Evolutionary conservation across 345 rosid species (phyloP), one percentile per base, ranked within the genome.

Genomic region (Populus simonii): DNA sequence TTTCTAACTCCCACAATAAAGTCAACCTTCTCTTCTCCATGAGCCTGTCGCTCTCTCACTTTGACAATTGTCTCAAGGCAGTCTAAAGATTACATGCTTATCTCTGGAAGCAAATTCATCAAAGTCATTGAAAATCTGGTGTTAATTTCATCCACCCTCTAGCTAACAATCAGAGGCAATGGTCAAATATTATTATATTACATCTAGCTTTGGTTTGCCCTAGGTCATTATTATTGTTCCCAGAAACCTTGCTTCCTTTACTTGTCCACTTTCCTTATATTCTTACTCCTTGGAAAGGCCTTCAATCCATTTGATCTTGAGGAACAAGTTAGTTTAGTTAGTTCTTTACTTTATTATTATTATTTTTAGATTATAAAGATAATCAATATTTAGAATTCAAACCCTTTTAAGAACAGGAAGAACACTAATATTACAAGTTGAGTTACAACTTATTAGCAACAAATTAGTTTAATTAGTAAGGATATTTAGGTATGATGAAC

Each of bases 121-220:
- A 86, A 84, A 84, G 72, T 71, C 76, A 76, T 81, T 79, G 79
- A 86, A 78, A 88, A 77, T 86, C 76, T 47, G 89, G 81, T 79
- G 80, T 61, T 80, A 49, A 25, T 76, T 83, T 55, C 86, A 83
- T 86, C 89, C 73, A 84, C 86, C 84, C 88, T 76, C 80, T 38
- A 88, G 85, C 91, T 83, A 86, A 79, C 84, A 74, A 33, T 17
- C 23, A 47, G 51, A 68, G 27, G 3, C 68, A 59, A 79, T 63
- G 71, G 87, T 86, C 89, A 86, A 83, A 75, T 68, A 49, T 74
- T 83, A 77, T 78, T 82, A 35, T 76, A 84, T 73, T 76, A 67
- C 57, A 47, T 59, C 20, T 43, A 6, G n/a, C 39, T 15, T 62
- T n/a, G 20, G 39, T 18, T 18, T 51, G 39, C 61, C 10, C 31